Evolutionary conservation across 2,329 filamentous ascomycete species (phyloP), one percentile per base, ranked within the genome.

Genomic region (Sarocladium brachiariae): DNA sequence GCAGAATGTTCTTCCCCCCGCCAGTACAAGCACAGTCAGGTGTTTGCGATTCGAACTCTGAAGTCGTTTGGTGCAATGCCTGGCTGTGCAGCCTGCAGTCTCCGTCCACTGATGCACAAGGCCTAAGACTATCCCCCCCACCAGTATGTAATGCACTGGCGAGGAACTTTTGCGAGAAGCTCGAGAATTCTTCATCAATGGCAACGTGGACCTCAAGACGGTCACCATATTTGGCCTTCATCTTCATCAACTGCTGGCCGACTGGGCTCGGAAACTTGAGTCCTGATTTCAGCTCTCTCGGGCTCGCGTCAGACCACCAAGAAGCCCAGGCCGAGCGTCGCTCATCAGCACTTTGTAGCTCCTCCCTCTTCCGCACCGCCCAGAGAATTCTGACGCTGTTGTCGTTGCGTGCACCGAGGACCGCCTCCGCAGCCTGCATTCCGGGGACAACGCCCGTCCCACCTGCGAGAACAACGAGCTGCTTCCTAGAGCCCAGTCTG

Each of bases 361-460:
- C 82, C 18, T 72, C 63, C 2, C 83, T 37, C 79, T 84, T 48
- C 69, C 63, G 55, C 79, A 91, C 65, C 16, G 91, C 90, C 91
- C 92, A 99, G 1, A 97, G 68, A 24, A 97, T 83, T 46, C 80
- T 77, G 50, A 96, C 78, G 1, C 35, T 59, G 0, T 66, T 51
- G 2, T 57, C 53, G 14, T 56, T 51, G 18, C 55, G 54, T 18
- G 64, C 57, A 53, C 74, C 66, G 3, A 83, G 68, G 10, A 92
- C 66, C 1, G 80, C 79, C 54, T 83, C 71, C 2, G 84, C 87
- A 35, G 86, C 80, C 68, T 97, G 92, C 65, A 97, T 69, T 7
- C 91, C 93, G 0, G 92, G 89, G 14, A 89, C 90, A 58, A 99
- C 87, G 1, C 93, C 92, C 0, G 93, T 99, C 0, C 93, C 93